These are phyloP conservation scores for Kwoniella dejecticola DNA, from an alignment of 768 basidiomycete genomes.

Conservation along the genomic window DNA sequence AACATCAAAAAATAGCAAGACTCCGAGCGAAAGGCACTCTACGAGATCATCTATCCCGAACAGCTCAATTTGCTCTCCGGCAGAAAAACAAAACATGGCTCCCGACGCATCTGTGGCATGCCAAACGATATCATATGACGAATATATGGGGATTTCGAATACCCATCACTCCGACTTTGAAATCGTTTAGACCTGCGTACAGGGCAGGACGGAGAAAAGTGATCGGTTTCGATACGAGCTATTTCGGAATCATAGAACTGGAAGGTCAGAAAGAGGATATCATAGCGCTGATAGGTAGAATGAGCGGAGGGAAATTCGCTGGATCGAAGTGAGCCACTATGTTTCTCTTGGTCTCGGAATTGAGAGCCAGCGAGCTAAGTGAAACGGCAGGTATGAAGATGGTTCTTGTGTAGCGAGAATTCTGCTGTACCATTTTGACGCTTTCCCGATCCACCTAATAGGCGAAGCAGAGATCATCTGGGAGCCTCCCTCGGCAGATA, in stretches of 20 bases:
- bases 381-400: constrained; percentile 61
- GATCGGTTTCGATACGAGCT: constrained; percentile 88
- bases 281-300: constrained; percentile 61
- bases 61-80: constrained; percentile 67
- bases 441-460: constrained; percentile 72
- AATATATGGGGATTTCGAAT: constrained; percentile 89
- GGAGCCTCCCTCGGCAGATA: constrained; percentile 58
- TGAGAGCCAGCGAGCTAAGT: not conserved
- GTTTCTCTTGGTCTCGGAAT: not conserved
- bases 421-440: constrained; percentile 64
- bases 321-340: constrained; percentile 42
- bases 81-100: constrained; percentile 91
- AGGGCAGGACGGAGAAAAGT: constrained; percentile 81
- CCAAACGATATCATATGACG: constrained; percentile 94
- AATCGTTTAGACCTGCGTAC: constrained; percentile 86
- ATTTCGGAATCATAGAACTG: constrained; percentile 74
- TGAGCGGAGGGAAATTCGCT: constrained; percentile 56
- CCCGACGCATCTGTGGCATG: constrained; percentile 95
- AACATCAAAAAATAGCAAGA: constrained; percentile 58
- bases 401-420: constrained; percentile 72
- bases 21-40: constrained; percentile 68
- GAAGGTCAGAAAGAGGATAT: constrained; percentile 66
- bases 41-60: constrained; percentile 60
- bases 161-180: constrained; percentile 86
- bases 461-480: constrained; percentile 75